These are phyloP conservation scores for Viola pubescens DNA, from an alignment of 441 rosid species.

Conservation along the genomic window DNA sequence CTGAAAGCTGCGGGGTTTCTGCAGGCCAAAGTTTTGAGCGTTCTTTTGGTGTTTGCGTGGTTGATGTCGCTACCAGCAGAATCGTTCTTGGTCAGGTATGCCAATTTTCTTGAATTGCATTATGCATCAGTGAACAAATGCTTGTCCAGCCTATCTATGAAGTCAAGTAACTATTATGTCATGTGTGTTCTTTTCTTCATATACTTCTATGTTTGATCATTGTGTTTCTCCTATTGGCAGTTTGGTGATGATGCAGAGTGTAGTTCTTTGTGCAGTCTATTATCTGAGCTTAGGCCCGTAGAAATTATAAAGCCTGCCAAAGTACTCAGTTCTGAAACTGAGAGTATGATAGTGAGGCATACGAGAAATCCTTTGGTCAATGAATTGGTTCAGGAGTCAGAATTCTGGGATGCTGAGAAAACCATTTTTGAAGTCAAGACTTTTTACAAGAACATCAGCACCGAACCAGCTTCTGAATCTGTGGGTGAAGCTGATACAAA, in stretches of 20 bases:
- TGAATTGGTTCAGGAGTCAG: conserved; percentile 60
- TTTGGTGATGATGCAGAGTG: conserved; percentile 80
- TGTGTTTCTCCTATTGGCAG: conserved; percentile 32
- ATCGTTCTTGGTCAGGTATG: conserved; percentile 82
- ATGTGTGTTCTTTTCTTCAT: not conserved
- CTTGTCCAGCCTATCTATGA: not conserved
- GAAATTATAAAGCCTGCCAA: conserved; percentile 87
- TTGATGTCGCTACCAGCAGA: conserved; percentile 88
- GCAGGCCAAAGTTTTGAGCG: conserved; percentile 35
- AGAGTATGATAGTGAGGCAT: conserved; percentile 67
- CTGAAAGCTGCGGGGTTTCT: conserved; percentile 44
- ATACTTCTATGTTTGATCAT: not conserved
- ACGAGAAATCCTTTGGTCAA: conserved; percentile 84
- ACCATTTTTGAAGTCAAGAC: conserved; percentile 55
- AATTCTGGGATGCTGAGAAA: conserved; percentile 95
- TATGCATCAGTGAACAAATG: conserved; percentile 3
- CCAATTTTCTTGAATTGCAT: conserved; percentile 12
- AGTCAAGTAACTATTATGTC: not conserved
- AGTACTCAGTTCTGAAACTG: conserved; percentile 62
- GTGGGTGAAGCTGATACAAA: conserved; percentile 24
- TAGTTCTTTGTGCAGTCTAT: conserved; percentile 62
- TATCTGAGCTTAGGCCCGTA: conserved; percentile 89
- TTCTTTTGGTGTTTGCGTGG: conserved; percentile 68
- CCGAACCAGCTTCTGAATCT: conserved; percentile 35
- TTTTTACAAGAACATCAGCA: conserved; percentile 37